Base-by-base conservation (phyloP, 129 eudicot species). In the Pseudognaphalium luteoalbum region DNA sequence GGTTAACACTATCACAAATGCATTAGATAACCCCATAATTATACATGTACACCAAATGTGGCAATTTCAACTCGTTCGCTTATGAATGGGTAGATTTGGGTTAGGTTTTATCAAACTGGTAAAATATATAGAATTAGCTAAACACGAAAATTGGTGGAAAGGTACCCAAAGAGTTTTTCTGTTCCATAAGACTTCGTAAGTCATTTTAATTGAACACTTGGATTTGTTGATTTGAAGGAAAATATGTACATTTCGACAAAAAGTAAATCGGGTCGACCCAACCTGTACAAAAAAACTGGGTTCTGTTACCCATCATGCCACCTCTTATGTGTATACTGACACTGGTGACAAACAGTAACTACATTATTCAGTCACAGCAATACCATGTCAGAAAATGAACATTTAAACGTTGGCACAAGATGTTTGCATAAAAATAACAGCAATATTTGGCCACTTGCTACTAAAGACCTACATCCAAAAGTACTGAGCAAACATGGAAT, bases 361-460 rank as follows among this genome's bases (percentile, higher is more conserved):
- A 25, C 22, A 44, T 7, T 63, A 65, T 32, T 52, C 57, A 63
- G 76, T 41, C 17, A 16, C 28, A 44, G 63, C 72, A 75, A 50
- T 20, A 62, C 71, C 42, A 60, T 60, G n/a, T 15, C 22, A 37
- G 30, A 21, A 73, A 30, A 16, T 22, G 32, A 25, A 63, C 22
- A 20, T 29, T 32, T 3, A 62, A 75, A 44, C 29, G 9, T 17
- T 34, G 19, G 44, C 69, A 64, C n/a, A 16, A 63, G 42, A 63
- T 17, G 20, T 63, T 30, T 15, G 32, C 68, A 30, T 28, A 33
- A 63, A 30, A 11, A 63, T 63, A 44, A 12, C 51, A 30, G 30
- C 42, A 22, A 25, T 63, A 63, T 21, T 28, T 63, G 33, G n/a
- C 34, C 67, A 57, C 19, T 9, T 61, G 66, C 17, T 35, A 25